Conservation (phyloP, 2,329 filamentous ascomycete genomes). For the Ambrosiella cleistominuta region DNA sequence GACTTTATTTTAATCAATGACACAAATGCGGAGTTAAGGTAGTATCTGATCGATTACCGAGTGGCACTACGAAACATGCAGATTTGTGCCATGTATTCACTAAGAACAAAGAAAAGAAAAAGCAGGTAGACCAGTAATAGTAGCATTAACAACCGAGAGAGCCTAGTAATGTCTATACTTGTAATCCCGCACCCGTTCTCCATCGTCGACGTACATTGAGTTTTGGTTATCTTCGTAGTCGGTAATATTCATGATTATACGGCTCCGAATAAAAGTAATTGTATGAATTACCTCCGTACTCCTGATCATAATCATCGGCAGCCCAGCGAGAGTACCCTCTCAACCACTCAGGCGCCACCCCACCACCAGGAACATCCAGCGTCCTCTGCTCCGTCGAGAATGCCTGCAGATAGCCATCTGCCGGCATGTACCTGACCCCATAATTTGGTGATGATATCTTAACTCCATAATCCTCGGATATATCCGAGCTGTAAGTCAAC, state of each 20-base stretch:
- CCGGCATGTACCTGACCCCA: not conserved
- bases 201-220: not conserved
- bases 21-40: not conserved
- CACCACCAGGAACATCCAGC: not conserved
- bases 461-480: not conserved
- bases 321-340: not conserved
- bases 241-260: not conserved
- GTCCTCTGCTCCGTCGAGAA: not conserved
- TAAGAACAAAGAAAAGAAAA: too few relatives aligned
- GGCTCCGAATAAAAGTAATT: not conserved
- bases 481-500: not conserved
- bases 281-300: not conserved
- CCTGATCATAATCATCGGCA: not conserved
- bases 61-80: not conserved
- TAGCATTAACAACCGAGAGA: not conserved
- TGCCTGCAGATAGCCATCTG: not conserved
- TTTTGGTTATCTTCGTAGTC: constrained; percentile 8
- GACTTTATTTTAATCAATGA: not conserved
- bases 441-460: not conserved
- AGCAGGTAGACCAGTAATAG: too few relatives aligned
- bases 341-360: not conserved
- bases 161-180: not conserved
- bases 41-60: not conserved
- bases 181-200: not conserved
- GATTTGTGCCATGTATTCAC: not conserved